Evolutionary conservation across 345 rosid genomes (phyloP), one percentile per base, ranked within the genome.

Genomic region (Eucalyptus victrix): DNA sequence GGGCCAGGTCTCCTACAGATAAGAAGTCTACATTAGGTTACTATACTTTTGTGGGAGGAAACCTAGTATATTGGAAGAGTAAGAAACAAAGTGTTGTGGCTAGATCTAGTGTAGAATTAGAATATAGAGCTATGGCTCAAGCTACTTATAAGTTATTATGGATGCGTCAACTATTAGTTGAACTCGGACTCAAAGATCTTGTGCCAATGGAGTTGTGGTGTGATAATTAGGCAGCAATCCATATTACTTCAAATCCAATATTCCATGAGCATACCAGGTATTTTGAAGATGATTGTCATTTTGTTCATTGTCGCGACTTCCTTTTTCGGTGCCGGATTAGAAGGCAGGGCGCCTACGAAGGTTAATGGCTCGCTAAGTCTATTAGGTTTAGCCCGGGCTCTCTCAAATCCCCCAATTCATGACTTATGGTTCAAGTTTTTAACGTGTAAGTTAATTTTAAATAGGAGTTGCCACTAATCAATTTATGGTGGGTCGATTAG

Each of bases 1-100:
- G 3, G 72, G 72, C 5, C 0, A 0, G 1, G 2, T 65, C 37
- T 65, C 72, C 19, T 65, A 30, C 0, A n/a, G 5, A n/a, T 65
- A 65, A 0, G 72, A 65, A 19, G 9, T 65, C 10, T 65, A 2
- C 72, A 65, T 30, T 1, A 5, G 3, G 19, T 30, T 65, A 14
- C 5, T 65, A 0, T 2, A 65, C 34, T 32, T 62, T 6, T 65
- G 37, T 30, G 4, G 19, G 72, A 65, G 34, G 72, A 65, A 14
- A 65, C 34, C 0, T 1, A 30, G 16, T 65, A 65, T 30, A 3
- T 7, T 7, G 3, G 18, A 65, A 65, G 19, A n/a, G 72, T 65
- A 65, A 65, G 72, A 65, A 65, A 37, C 5, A 65, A 30, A 30
- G 5, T n/a, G 72, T 65, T 65, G 19, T 65, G 19, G 2, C 37